Evolutionary conservation across 768 basidiomycete genomes (phyloP), one percentile per base, ranked within the genome.

Genomic region (Collybiopsis confluens): DNA sequence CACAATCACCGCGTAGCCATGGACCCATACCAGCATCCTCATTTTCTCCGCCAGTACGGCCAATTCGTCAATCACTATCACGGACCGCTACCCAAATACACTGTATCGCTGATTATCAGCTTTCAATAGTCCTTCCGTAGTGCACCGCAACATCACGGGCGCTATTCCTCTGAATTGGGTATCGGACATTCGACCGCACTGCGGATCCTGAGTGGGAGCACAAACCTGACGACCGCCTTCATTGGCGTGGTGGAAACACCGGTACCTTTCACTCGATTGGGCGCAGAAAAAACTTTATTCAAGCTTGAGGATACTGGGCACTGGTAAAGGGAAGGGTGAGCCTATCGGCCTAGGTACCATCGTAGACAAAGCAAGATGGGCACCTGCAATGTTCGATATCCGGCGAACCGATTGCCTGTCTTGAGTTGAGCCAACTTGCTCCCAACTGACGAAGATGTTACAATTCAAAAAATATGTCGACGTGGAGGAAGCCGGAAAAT

Each of bases 221-320:
- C 28, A 90, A 86, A 69, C 26, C 68, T 1, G 78, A 86, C 62
- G 80, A 85, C 55, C 70, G 79, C 3, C 58, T 90, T 16, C 71
- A 82, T 37, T 91, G 90, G 90, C 74, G 90, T 37, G 90, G 90
- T 2, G 80, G 80, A 38, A 87, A 81, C 42, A 90, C 89, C 0
- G 90, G 89, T 9, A 85, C 82, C 18, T 69, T 59, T 48, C 74
- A 79, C 33, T 61, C 67, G 65, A 69, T 13, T 63, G 68, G 23
- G 54, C 76, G 7, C 81, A 78, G 33, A 63, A 73, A 4, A 45
- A 77, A 21, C 30, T 27, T n/a, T 40, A 40, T n/a, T 40, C 37
- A 13, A 40, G 15, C 1, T 24, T 52, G n/a, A n/a, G 50, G 26
- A 43, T 52, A 16, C 37, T 52, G 15, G 50, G 50, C 1, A 11